Conservation (phyloP, 352 stramenopile species). For the Thalassiosira ordinaria region DNA sequence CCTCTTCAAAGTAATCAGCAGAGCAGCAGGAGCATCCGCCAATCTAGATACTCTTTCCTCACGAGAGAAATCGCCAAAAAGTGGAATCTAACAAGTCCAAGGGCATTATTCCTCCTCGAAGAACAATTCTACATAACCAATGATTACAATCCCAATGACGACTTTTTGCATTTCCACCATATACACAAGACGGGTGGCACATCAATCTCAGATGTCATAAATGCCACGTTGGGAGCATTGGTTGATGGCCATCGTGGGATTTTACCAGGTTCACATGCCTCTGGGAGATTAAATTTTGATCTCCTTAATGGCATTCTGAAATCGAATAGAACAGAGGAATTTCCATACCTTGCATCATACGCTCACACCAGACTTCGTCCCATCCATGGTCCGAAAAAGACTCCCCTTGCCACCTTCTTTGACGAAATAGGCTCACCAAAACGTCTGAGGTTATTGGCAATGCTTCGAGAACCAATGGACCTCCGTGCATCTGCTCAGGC, state of each 20-base stretch:
- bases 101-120: slow-evolving; percentile 12
- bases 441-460: slow-evolving; percentile 26
- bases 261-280: slow-evolving; percentile 30
- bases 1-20: too few species aligned
- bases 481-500: slow-evolving; percentile 41
- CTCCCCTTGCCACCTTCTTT: slow-evolving; percentile 26
- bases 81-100: slow-evolving; percentile 44
- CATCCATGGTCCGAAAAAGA: slow-evolving; percentile 31
- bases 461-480: slow-evolving; percentile 46
- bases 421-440: slow-evolving; percentile 3
- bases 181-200: slow-evolving; percentile 49
- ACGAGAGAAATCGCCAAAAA: slow-evolving; percentile 16
- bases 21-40: too few species aligned
- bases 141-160: slow-evolving; percentile 29
- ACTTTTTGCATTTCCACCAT: slow-evolving; percentile 57
- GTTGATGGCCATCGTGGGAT: slow-evolving; percentile 9
- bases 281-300: slow-evolving; percentile 22
- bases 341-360: slow-evolving; percentile 40
- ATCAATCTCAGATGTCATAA: slow-evolving; percentile 36
- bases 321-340: not conserved
- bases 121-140: slow-evolving; percentile 35
- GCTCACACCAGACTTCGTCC: slow-evolving; percentile 39
- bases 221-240: slow-evolving; percentile 21
- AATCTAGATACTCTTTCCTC: slow-evolving; percentile 17
- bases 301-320: not conserved